Percentiles rank a stretch among this genome's conserved stretches.
These are phyloP conservation scores for Boletus speciosus DNA, from an alignment of 768 basidiomycete species.

Conservation along the genomic window DNA sequence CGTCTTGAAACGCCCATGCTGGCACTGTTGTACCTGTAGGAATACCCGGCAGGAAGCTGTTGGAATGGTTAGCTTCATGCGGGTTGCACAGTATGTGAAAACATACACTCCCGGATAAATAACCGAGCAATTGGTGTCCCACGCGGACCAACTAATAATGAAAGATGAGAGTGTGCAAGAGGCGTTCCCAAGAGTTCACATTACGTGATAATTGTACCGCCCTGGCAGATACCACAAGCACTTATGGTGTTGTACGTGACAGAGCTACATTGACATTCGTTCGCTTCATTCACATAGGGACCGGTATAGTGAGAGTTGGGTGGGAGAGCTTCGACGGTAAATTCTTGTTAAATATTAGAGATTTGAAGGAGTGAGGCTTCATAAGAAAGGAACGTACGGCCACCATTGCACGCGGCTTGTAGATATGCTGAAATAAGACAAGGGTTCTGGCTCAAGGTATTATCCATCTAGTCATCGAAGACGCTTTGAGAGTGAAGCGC, in stretches of 20 bases:
- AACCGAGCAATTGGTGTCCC: slow-evolving; percentile 46
- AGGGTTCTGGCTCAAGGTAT: slow-evolving; percentile 46
- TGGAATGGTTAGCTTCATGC: background rate
- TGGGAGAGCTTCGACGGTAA: slow-evolving; percentile 39
- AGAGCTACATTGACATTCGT: slow-evolving; percentile 52
- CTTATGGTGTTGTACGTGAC: slow-evolving; percentile 54
- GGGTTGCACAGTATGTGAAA: background rate
- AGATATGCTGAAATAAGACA: slow-evolving; percentile 45
- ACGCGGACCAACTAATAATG: slow-evolving; percentile 46
- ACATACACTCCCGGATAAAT: slow-evolving; percentile 31
- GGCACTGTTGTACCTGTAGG: slow-evolving; percentile 51
- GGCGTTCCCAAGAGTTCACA: background rate
- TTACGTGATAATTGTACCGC: slow-evolving; percentile 36
- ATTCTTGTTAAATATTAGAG: slow-evolving; percentile 29
- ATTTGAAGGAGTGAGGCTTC: slow-evolving; percentile 1
- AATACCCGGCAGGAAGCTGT: slow-evolving; percentile 46
- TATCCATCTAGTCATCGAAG: slow-evolving; percentile 28
- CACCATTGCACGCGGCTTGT: slow-evolving; percentile 39
- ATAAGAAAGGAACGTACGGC: slow-evolving; percentile 33
- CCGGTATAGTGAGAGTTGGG: slow-evolving; percentile 25
- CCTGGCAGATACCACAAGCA: slow-evolving; percentile 59
- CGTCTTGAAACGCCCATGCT: slow-evolving; percentile 60
- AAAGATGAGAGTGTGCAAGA: background rate
- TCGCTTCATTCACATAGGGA: slow-evolving; percentile 30
- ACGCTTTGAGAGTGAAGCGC: background rate